Conservation (phyloP, 768 basidiomycete species). For the Ramaria sp. region DNA sequence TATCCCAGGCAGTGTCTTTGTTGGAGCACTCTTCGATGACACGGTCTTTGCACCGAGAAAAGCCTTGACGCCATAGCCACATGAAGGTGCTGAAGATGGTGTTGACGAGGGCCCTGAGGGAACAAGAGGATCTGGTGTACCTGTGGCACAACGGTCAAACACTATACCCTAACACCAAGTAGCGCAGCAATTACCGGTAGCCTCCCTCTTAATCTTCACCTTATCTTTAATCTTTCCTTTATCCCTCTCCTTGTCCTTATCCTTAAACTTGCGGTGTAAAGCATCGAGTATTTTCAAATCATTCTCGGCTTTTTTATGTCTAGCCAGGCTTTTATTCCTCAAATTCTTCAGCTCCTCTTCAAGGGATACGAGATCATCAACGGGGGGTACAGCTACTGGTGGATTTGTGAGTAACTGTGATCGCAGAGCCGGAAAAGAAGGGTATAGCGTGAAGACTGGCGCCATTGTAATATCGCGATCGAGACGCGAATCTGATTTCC, state of each 20-base stretch:
- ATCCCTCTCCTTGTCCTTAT: slow-evolving; percentile 63
- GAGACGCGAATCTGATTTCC: background rate
- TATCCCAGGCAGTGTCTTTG: slow-evolving; percentile 1
- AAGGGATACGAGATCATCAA: slow-evolving; percentile 59
- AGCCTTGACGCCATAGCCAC: slow-evolving; percentile 7
- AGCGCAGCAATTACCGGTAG: slow-evolving; percentile 9
- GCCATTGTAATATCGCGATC: background rate
- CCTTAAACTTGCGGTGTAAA: slow-evolving; percentile 22
- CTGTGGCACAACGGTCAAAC: background rate
- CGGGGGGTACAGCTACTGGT: slow-evolving; percentile 55
- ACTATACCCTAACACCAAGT: background rate
- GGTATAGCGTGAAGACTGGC: slow-evolving; percentile 24
- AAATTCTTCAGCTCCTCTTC: slow-evolving; percentile 48
- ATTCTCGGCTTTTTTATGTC: slow-evolving; percentile 63
- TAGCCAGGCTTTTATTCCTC: slow-evolving; percentile 43
- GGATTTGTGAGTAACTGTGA: slow-evolving; percentile 53
- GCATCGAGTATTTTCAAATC: slow-evolving; percentile 68
- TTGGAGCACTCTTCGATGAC: background rate
- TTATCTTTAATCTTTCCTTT: slow-evolving; percentile 27
- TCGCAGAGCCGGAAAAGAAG: slow-evolving; percentile 35
- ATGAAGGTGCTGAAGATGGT: slow-evolving; percentile 47
- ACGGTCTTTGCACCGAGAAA: background rate
- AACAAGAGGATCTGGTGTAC: slow-evolving; percentile 18
- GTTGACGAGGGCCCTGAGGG: slow-evolving; percentile 31
- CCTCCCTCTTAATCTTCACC: slow-evolving; percentile 11